Evolutionary conservation across 2,329 filamentous ascomycete genomes (phyloP).

Genomic region (Ophiostoma ips): DNA sequence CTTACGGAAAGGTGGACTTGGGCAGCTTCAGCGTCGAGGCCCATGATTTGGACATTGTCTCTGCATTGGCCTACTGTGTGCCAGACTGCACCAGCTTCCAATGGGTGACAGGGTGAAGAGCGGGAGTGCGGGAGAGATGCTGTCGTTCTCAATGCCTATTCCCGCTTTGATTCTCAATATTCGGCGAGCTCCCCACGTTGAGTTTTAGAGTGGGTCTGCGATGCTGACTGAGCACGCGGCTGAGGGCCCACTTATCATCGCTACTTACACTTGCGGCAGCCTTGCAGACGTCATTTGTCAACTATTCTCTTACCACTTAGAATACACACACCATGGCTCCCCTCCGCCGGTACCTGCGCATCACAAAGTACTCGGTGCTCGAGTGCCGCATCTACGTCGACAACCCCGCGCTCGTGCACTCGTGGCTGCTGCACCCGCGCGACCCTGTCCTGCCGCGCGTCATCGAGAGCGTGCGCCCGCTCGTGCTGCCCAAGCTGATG

Average conservation of each 20-base stretch:
- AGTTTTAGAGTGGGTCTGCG: constrained; percentile 5
- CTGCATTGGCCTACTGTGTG: constrained; percentile 3
- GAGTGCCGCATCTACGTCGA: constrained; percentile 95
- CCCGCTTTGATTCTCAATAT: neutral
- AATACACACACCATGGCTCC: constrained; percentile 75
- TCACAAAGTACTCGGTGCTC: constrained; percentile 87
- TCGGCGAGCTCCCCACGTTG: neutral
- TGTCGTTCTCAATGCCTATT: neutral
- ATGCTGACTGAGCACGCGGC: neutral
- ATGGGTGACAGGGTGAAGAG: neutral
- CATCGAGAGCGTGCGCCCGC: constrained; percentile 69
- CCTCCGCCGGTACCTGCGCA: constrained; percentile 75
- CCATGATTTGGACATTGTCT: constrained; percentile 46
- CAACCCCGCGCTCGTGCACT: constrained; percentile 66
- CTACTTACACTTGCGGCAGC: too few species aligned
- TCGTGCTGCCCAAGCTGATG: constrained; percentile 78
- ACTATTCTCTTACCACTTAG: too few species aligned
- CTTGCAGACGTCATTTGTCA: constrained; percentile 1
- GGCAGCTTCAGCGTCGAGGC: constrained; percentile 62
- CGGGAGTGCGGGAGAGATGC: neutral
- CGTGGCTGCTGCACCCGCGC: constrained; percentile 70
- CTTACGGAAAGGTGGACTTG: constrained; percentile 58
- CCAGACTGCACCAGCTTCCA: neutral
- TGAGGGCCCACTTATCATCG: too few species aligned
- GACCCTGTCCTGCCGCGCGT: constrained; percentile 67